phyloP scores from a whole-genome alignment of 2,329 filamentous ascomycete genomes.

The Dactylellina cionopaga region DNA sequence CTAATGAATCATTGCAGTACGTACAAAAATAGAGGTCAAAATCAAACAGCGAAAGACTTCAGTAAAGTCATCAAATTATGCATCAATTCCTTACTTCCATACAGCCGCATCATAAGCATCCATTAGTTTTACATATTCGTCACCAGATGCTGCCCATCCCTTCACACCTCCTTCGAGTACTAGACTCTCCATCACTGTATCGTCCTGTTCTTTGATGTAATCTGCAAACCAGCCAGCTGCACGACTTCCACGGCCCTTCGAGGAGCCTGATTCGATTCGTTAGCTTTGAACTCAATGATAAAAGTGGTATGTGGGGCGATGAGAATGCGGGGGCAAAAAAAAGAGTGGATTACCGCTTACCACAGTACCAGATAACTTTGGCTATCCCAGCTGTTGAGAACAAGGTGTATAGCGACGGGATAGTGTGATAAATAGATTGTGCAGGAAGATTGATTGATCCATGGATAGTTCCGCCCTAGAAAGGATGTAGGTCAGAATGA shows the following conservation, averaged over 20 bases:
- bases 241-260: slow-evolving; percentile 67
- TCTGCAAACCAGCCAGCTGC: slow-evolving; percentile 69
- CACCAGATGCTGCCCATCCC: slow-evolving; percentile 66
- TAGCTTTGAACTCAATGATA: not conserved
- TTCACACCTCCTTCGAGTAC: slow-evolving; percentile 67
- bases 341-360: slow-evolving; percentile 56
- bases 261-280: slow-evolving; percentile 64
- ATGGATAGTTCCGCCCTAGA: slow-evolving; percentile 29
- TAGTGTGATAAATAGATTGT: slow-evolving; percentile 60
- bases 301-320: not conserved
- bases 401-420: slow-evolving; percentile 60
- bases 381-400: slow-evolving; percentile 58
- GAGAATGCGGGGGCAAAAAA: not conserved
- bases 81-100: slow-evolving; percentile 59
- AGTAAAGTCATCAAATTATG: too few species aligned
- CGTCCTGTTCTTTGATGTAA: slow-evolving; percentile 62
- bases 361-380: slow-evolving; percentile 62
- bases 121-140: slow-evolving; percentile 65
- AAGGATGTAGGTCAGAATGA: slow-evolving; percentile 9
- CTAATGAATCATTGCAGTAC: too few species aligned
- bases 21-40: too few species aligned
- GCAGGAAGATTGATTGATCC: slow-evolving; percentile 60
- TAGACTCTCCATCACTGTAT: slow-evolving; percentile 64
- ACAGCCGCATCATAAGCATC: slow-evolving; percentile 63
- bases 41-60: too few species aligned